Base-by-base conservation (phyloP, 257 asterid genomes). In the Dorcoceras hygrometricum region DNA sequence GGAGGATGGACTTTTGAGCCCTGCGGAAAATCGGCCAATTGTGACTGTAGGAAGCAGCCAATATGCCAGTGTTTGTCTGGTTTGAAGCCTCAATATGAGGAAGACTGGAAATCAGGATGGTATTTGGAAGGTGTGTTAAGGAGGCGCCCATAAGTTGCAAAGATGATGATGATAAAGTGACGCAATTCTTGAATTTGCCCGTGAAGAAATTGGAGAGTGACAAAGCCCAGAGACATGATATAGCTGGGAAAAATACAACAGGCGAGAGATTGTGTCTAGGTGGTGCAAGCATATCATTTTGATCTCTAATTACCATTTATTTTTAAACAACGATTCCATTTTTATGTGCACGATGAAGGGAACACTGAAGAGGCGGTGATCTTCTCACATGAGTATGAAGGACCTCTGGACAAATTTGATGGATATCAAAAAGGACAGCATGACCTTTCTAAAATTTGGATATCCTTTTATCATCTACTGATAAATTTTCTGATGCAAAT, bases 401-500 rank as follows among this genome's bases (percentile, higher is more conserved):
- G 73, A 46, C 81, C 27, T 20, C 66, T 25, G 25, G 22, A 62
- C 22, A 75, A 76, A n/a, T 32, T 23, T 73, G 72, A 70, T 79
- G 68, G 64, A 43, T 16, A 46, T 46, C 7, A 83, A 80, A 54
- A 71, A 78, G n/a, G 71, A 73, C 66, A 75, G 54, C 54, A 46
- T 8, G 8, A 54, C 80, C 84, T 0, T 75, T 72, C 66, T 81
- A 75, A 59, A 69, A 69, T 28, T n/a, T 82, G 51, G 78, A 77
- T 68, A 71, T 63, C 58, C 75, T 86, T 70, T 59, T 78, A 53
- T 75, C 64, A 20, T 87, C 87, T n/a, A 87, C 91, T 16, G 77
- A 76, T 46, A 71, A 75, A 65, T 87, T 87, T 72, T 79, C 89
- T 0, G 65, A 73, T 67, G 76, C 63, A 59, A 77, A 81, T 72